A percentile compares a stretch with the other conserved stretches of the same genome.
Evolutionary conservation across 805 yeast genomes (phyloP).

Genomic region (Kluyveromyces wickerhamii): DNA sequence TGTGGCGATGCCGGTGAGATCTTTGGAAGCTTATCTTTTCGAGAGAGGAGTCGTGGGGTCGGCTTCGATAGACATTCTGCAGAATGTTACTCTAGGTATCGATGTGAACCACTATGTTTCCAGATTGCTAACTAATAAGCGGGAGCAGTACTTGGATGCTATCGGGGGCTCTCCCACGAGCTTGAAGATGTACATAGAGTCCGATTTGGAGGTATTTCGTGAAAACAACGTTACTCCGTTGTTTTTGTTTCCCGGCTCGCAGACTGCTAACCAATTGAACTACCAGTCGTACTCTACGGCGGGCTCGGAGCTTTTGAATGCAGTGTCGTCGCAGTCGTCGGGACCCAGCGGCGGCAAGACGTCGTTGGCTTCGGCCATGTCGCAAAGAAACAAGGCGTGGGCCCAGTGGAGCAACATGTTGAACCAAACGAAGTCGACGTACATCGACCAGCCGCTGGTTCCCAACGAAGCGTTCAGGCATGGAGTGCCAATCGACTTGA

Average conservation of each 20-base stretch:
- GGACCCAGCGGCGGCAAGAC: conserved; percentile 12
- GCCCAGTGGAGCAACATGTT: conserved; percentile 31
- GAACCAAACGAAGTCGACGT: conserved; percentile 26
- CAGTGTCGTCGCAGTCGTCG: conserved; percentile 10
- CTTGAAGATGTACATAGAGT: conserved; percentile 44
- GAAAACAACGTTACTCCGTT: conserved; percentile 65
- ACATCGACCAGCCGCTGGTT: conserved; percentile 29
- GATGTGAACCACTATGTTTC: conserved; percentile 76
- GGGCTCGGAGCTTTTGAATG: conserved; percentile 15
- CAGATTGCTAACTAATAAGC: conserved; percentile 49
- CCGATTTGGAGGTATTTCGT: conserved; percentile 54
- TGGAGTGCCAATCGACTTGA: conserved; percentile 40
- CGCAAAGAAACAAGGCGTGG: conserved; percentile 44
- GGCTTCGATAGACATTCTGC: conserved; percentile 55
- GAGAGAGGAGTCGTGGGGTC: conserved; percentile 58
- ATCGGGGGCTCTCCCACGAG: conserved; percentile 75
- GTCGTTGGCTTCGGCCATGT: conserved; percentile 25
- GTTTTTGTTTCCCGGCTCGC: conserved; percentile 68
- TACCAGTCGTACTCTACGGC: conserved; percentile 21
- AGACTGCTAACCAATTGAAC: conserved; percentile 31
- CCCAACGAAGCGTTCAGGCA: conserved; percentile 46
- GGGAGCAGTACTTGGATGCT: conserved; percentile 65
- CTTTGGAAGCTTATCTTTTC: conserved; percentile 59
- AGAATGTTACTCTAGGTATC: conserved; percentile 66
- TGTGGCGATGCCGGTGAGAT: conserved; percentile 35